A percentile compares a stretch with the other conserved stretches of the same genome.
These are phyloP conservation scores for Juncus effusus DNA, from an alignment of 176 grass and related monocot species.

Conservation along the genomic window DNA sequence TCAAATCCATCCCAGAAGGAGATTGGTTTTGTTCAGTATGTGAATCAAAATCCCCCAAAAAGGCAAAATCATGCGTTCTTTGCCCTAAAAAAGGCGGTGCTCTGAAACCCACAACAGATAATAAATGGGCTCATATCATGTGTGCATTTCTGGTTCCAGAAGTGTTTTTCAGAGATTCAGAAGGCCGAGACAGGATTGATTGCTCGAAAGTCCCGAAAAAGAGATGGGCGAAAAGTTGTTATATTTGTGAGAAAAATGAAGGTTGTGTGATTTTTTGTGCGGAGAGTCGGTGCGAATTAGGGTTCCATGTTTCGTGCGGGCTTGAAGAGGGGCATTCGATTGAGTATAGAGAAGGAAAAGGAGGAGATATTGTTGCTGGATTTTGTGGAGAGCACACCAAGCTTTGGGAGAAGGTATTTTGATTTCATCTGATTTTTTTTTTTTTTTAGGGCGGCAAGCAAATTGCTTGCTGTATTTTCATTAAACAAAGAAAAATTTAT, in stretches of 20 bases:
- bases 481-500: no score
- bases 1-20: slow-evolving; percentile 62
- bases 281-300: slow-evolving; percentile 61
- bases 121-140: slow-evolving; percentile 68
- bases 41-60: slow-evolving; percentile 15
- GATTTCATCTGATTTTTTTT: neutral
- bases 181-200: slow-evolving; percentile 71
- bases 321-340: slow-evolving; percentile 52
- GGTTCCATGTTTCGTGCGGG: slow-evolving; percentile 86
- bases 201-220: slow-evolving; percentile 54
- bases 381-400: slow-evolving; percentile 84
- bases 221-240: slow-evolving; percentile 54
- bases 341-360: slow-evolving; percentile 60
- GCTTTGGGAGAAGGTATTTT: slow-evolving; percentile 81
- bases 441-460: no score
- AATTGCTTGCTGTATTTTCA: no score
- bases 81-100: slow-evolving; percentile 64
- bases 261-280: slow-evolving; percentile 83
- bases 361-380: slow-evolving; percentile 55
- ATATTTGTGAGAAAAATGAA: slow-evolving; percentile 46
- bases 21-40: slow-evolving; percentile 87
- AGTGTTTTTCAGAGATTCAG: slow-evolving; percentile 79
- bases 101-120: slow-evolving; percentile 62
- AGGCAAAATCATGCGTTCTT: slow-evolving; percentile 47
- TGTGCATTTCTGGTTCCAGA: slow-evolving; percentile 85